Base-by-base conservation (phyloP, 2,329 filamentous ascomycete species). In the Pseudocercospora eumusae region DNA sequence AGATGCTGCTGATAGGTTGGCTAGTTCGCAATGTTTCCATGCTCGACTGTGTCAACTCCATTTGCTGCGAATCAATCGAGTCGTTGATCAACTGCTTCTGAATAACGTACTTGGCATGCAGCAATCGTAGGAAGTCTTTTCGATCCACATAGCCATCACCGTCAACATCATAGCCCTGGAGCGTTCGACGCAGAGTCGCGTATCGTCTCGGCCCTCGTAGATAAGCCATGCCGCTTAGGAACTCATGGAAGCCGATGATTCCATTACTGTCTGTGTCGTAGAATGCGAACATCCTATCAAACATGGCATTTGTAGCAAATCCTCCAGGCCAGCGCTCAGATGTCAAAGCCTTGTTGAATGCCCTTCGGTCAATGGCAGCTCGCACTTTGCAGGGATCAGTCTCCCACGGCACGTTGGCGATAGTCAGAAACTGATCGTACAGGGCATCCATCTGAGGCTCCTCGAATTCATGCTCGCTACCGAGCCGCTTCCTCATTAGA, bases 381-480 rank as follows among this genome's bases (percentile, higher is more conserved):
- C 84, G 82, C 45, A 97, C 82, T 21, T 88, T 84, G 69, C 90
- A 87, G 0, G 92, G 90, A 73, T 98, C 93, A 18, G 89, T 85
- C 33, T 86, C 80, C 89, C 90, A 96, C 73, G 93, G 88, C 5
- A 88, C 88, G 68, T 90, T 93, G 45, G 93, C 93, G 77, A 97
- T 88, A 74, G 93, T 97, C 4, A 91, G 93, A 84, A 96, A 99
- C 73, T 98, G 93, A 72, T 98, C 93, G 88, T 93, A 98, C 45
- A 96, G 86, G 6, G 93, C 93, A 77, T 98, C 93, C 5, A 99
- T 81, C 75, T 96, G 92, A 1, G 92, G 89, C 27, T 89, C 85
- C 72, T 97, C 92, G 70, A 76, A 96, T 9, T 73, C 75, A 15
- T 77, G 77, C 25, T 78, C 72, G 2, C 72, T 66, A 10, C 75